These are phyloP conservation scores for Ascobolus immersus DNA, from an alignment of 495 filamentous ascomycete genomes.

Conservation along the genomic window DNA sequence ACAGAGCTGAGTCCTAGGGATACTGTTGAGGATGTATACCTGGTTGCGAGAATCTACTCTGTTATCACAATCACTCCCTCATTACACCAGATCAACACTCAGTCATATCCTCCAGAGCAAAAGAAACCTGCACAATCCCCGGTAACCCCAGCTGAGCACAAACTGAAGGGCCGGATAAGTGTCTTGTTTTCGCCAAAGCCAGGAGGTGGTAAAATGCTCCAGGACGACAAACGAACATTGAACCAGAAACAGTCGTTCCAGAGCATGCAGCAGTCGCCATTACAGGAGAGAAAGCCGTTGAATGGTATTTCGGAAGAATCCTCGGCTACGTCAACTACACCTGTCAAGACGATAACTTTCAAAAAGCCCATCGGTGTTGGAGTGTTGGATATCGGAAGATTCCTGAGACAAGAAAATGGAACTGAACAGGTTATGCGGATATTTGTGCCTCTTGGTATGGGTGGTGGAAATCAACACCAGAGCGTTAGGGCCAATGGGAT, in stretches of 20 bases:
- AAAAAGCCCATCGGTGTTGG: constrained; percentile 40
- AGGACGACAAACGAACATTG: constrained; percentile 6
- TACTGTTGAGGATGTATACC: constrained; percentile 62
- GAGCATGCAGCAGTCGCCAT: not conserved
- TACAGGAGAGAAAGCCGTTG: not conserved
- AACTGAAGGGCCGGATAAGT: constrained; percentile 14
- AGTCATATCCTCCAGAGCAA: not conserved
- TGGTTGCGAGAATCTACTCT: constrained; percentile 59
- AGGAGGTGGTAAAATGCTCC: constrained; percentile 12
- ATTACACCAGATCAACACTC: not conserved
- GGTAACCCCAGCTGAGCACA: constrained; percentile 7
- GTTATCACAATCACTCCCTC: constrained; percentile 11
- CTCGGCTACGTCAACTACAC: constrained; percentile 5
- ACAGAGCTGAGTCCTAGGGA: constrained; percentile 59
- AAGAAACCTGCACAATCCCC: constrained; percentile 6
- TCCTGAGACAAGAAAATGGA: constrained; percentile 52
- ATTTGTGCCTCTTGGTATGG: constrained; percentile 41
- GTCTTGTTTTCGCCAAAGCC: constrained; percentile 12
- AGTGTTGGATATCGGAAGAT: constrained; percentile 47
- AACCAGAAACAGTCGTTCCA: not conserved
- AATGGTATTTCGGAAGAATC: constrained; percentile 1
- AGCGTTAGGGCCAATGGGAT: too few species aligned
- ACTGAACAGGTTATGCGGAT: constrained; percentile 53
- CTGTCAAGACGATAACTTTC: constrained; percentile 8
- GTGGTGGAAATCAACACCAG: constrained; percentile 25